Conservation (phyloP, 208 protist species). For the Trypanosoma brucei region DNA sequence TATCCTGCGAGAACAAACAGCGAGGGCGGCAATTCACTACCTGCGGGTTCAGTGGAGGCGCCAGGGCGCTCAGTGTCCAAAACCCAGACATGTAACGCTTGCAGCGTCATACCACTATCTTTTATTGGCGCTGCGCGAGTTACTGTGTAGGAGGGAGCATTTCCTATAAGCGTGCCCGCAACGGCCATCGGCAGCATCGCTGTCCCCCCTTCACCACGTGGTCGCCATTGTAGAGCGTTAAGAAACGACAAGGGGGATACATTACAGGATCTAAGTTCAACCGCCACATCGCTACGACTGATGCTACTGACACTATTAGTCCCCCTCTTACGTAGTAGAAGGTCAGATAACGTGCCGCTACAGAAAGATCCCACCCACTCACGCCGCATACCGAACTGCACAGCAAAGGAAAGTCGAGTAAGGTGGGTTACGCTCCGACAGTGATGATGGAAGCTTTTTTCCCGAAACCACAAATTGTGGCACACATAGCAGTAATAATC, state of each 20-base stretch:
- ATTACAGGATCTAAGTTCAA: conserved; percentile 32
- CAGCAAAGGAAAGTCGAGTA: conserved; percentile 37
- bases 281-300: conserved; percentile 1
- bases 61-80: conserved; percentile 20
- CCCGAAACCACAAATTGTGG: conserved; percentile 25
- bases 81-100: conserved; percentile 70
- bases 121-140: background rate
- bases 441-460: conserved; percentile 25
- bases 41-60: background rate
- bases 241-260: conserved; percentile 51
- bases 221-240: conserved; percentile 61
- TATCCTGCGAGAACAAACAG: conserved; percentile 64
- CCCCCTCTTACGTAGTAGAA: conserved; percentile 5
- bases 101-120: conserved; percentile 16
- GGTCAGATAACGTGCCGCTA: conserved; percentile 9
- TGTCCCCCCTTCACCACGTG: background rate
- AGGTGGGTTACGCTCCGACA: conserved; percentile 43
- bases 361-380: conserved; percentile 12
- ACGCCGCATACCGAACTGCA: conserved; percentile 29
- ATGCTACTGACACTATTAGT: background rate
- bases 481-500: conserved; percentile 55
- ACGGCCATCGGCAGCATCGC: conserved; percentile 45
- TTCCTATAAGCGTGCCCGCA: conserved; percentile 42
- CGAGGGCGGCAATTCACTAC: conserved; percentile 14
- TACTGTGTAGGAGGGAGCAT: background rate